Evolutionary conservation across 208 protist genomes (phyloP).

Genomic region (Trypanosoma lewisi): DNA sequence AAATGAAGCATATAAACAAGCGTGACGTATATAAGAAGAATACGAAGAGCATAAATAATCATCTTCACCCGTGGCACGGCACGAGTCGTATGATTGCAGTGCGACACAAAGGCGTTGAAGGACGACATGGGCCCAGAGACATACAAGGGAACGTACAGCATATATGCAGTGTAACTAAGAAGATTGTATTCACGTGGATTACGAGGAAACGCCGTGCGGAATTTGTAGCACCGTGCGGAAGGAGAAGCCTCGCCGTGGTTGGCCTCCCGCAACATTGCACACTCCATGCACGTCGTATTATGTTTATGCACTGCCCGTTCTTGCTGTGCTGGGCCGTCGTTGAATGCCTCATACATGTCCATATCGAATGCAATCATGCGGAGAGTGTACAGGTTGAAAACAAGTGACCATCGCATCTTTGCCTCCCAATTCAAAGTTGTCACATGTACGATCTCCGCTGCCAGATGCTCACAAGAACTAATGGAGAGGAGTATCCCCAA

Average conservation of each 20-base stretch:
- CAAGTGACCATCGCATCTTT: slow-evolving; percentile 54
- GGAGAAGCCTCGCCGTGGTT: not conserved
- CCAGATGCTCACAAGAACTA: not conserved
- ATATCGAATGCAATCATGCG: slow-evolving; percentile 82
- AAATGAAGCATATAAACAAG: slow-evolving; percentile 35
- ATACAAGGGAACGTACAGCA: slow-evolving; percentile 89
- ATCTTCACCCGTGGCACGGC: slow-evolving; percentile 23
- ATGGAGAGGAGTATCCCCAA: slow-evolving; percentile 22
- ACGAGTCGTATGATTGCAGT: slow-evolving; percentile 44
- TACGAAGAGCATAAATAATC: slow-evolving; percentile 27
- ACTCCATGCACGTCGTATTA: slow-evolving; percentile 24
- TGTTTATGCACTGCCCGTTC: slow-evolving; percentile 31
- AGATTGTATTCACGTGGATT: slow-evolving; percentile 63
- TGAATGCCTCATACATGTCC: slow-evolving; percentile 49
- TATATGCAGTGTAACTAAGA: slow-evolving; percentile 76
- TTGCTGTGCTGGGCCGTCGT: slow-evolving; percentile 11
- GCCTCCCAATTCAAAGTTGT: not conserved
- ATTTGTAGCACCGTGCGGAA: slow-evolving; percentile 45
- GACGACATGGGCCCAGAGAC: slow-evolving; percentile 87
- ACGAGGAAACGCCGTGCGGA: slow-evolving; percentile 52
- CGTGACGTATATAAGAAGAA: slow-evolving; percentile 30
- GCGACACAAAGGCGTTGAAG: slow-evolving; percentile 87
- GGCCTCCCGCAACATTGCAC: slow-evolving; percentile 22
- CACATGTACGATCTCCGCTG: slow-evolving; percentile 20
- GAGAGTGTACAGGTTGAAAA: slow-evolving; percentile 72